These are phyloP conservation scores for Osmanthus fragrans DNA, from an alignment of 257 asterid genomes.

Conservation along the genomic window DNA sequence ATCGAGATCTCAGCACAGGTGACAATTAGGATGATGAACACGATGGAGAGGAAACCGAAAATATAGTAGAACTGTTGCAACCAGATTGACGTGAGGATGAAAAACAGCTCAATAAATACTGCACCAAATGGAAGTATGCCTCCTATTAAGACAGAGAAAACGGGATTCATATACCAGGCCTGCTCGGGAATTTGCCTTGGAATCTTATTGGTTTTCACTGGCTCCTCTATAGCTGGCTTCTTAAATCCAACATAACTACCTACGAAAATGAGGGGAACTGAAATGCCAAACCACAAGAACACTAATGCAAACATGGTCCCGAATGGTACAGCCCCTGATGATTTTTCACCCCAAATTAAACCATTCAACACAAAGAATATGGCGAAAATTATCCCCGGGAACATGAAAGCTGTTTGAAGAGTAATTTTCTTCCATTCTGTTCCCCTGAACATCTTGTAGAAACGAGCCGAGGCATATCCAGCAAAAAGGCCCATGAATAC, in stretches of 20 bases:
- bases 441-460: constrained; percentile 91
- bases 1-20: constrained; percentile 90
- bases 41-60: constrained; percentile 82
- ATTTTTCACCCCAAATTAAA: too few species aligned
- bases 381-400: constrained; percentile 64
- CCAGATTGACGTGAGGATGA: constrained; percentile 52
- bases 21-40: constrained; percentile 69
- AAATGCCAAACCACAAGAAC: constrained; percentile 80
- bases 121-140: too few species aligned
- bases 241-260: constrained; percentile 77
- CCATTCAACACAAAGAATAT: constrained; percentile 15
- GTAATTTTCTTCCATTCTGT: constrained; percentile 88
- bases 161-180: constrained; percentile 86
- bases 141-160: constrained; percentile 38
- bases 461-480: constrained; percentile 80
- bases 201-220: constrained; percentile 33
- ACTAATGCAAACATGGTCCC: constrained; percentile 59
- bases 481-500: constrained; percentile 91
- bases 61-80: constrained; percentile 88
- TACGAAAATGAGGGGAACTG: constrained; percentile 79
- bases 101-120: too few species aligned
- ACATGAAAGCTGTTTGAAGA: constrained; percentile 71
- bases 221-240: constrained; percentile 82
- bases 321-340: too few species aligned
- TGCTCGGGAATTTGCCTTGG: constrained; percentile 88